A percentile compares a stretch with the other conserved stretches of the same genome.
Evolutionary conservation across 192 early-diverging fungal species (phyloP).

Genomic region (Backusella luteola): DNA sequence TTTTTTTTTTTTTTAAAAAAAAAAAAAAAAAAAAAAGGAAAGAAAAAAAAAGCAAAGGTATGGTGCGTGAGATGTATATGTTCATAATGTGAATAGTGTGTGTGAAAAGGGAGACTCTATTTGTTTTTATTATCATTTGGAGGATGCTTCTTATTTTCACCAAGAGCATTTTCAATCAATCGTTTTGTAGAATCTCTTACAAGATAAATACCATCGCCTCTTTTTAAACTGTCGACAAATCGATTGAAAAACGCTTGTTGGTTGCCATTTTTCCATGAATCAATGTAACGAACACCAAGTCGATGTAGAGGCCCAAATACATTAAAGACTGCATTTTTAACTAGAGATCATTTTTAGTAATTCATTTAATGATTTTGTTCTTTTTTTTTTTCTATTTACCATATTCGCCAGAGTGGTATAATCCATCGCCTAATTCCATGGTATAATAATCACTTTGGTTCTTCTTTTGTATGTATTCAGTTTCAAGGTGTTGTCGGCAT

Average conservation of each 20-base stretch:
- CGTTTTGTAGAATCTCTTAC: constrained; percentile 33
- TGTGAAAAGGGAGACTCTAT: background rate
- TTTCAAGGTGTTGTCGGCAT: constrained; percentile 27
- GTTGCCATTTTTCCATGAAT: constrained; percentile 43
- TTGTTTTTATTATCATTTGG: constrained; percentile 21
- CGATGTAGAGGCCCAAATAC: constrained; percentile 36
- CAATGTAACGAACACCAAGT: constrained; percentile 32
- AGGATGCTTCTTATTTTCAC: constrained; percentile 9
- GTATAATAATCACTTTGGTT: constrained; percentile 26
- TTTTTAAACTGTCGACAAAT: constrained; percentile 36
- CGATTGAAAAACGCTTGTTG: constrained; percentile 40
- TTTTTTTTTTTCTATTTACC: constrained; percentile 9
- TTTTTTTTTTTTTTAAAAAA: no score
- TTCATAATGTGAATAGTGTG: no score
- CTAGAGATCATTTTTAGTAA: constrained; percentile 9
- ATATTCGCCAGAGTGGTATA: constrained; percentile 22
- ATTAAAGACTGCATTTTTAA: constrained; percentile 19
- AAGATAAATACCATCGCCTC: constrained; percentile 40
- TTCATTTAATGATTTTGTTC: no score
- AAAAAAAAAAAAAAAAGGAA: background rate
- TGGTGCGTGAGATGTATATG: no score
- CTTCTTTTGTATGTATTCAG: constrained; percentile 21
- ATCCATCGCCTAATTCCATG: constrained; percentile 34
- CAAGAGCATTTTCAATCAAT: constrained; percentile 24
- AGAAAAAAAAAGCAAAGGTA: background rate